phyloP scores from a whole-genome alignment of 176 grass and related monocot genomes.

The Themeda triandra region DNA sequence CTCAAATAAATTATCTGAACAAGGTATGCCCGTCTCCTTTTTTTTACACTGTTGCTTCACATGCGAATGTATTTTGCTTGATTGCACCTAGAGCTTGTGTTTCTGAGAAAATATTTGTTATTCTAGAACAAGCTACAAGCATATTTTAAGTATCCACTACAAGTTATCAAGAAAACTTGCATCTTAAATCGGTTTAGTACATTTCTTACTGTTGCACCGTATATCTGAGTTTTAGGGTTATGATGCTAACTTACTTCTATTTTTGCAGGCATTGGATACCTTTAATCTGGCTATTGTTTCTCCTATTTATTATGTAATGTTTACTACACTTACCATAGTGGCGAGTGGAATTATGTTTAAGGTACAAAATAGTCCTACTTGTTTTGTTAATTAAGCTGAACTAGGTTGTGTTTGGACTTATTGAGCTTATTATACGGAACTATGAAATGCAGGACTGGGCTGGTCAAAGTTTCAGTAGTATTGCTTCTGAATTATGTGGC shows the following conservation, averaged over 20 bases:
- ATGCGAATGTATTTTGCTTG: slow-evolving; percentile 11
- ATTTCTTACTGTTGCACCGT: neutral
- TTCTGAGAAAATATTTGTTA: neutral
- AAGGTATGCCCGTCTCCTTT: slow-evolving; percentile 50
- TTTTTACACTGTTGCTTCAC: neutral
- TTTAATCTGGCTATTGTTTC: slow-evolving; percentile 93
- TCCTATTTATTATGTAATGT: slow-evolving; percentile 95
- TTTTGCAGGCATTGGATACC: slow-evolving; percentile 83
- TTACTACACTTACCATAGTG: slow-evolving; percentile 89
- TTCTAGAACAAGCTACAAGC: neutral
- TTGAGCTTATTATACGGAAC: slow-evolving; percentile 11
- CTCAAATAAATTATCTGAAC: slow-evolving; percentile 96
- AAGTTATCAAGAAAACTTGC: neutral
- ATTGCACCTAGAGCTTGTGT: neutral
- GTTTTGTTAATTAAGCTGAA: neutral
- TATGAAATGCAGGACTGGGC: slow-evolving; percentile 68
- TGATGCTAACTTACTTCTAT: slow-evolving; percentile 18
- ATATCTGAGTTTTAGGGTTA: neutral
- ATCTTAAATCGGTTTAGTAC: neutral
- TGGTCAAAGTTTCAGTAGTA: slow-evolving; percentile 73
- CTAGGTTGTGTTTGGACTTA: slow-evolving; percentile 6
- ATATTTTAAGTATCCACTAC: neutral
- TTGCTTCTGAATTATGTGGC: slow-evolving; percentile 88
- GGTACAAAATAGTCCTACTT: slow-evolving; percentile 34
- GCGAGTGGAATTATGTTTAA: slow-evolving; percentile 99